Conservation (phyloP, 306 rosid species). For the Purshia tridentata region DNA sequence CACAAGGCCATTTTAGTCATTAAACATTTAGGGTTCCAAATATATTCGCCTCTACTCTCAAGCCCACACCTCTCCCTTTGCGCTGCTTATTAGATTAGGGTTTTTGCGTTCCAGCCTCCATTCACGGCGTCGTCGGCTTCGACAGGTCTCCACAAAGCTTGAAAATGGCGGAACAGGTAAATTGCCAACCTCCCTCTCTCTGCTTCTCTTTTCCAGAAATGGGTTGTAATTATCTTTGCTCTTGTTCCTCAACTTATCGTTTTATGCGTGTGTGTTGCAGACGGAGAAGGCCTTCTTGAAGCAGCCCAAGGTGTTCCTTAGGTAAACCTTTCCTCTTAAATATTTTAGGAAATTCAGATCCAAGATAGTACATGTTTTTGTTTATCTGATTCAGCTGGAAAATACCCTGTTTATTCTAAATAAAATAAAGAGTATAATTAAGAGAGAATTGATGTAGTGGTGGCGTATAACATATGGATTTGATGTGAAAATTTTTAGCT, state of each 20-base stretch:
- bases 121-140: conserved; percentile 22
- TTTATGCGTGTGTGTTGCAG: conserved; percentile 24
- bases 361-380: background rate
- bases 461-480: background rate
- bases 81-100: conserved; percentile 21
- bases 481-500: conserved; percentile 26
- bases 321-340: conserved; percentile 24
- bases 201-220: background rate
- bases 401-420: background rate
- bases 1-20: conserved; percentile 23
- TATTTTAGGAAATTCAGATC: background rate
- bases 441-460: background rate
- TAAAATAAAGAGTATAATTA: background rate
- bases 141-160: background rate
- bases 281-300: conserved; percentile 76
- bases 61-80: fast-evolving
- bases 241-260: background rate
- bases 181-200: background rate
- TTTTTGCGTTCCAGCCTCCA: conserved; percentile 12
- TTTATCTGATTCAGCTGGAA: background rate
- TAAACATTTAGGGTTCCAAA: conserved; percentile 10
- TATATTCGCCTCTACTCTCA: conserved; percentile 16
- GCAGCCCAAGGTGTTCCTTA: conserved; percentile 71
- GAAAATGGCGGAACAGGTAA: conserved; percentile 69
- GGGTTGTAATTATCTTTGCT: background rate